phyloP scores from a whole-genome alignment of 257 asterid genomes.

The Solanum chmielewskii region DNA sequence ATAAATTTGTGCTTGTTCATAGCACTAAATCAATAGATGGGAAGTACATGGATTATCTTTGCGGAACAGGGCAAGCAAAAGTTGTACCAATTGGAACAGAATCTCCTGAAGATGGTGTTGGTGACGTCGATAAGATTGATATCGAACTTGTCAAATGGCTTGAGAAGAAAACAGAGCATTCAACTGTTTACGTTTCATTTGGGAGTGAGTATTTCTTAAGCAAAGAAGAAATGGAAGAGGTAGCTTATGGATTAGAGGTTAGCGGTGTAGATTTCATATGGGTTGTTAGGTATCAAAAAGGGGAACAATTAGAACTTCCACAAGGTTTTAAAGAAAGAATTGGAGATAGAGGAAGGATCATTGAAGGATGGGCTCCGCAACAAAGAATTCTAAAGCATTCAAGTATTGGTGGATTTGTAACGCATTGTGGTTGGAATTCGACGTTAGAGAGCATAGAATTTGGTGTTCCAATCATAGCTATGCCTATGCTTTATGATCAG shows the following conservation, averaged over 20 bases:
- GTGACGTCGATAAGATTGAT: too few relatives aligned
- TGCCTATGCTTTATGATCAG: not conserved
- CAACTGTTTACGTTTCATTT: constrained; percentile 17
- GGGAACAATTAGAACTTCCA: constrained; percentile 14
- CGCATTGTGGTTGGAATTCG: not conserved
- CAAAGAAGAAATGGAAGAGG: constrained; percentile 32
- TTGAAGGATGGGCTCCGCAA: not conserved
- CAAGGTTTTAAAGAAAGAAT: constrained; percentile 8
- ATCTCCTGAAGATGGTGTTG: too few relatives aligned
- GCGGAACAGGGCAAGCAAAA: not conserved
- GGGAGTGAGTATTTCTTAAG: constrained; percentile 29
- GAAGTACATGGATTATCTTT: not conserved
- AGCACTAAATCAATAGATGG: not conserved
- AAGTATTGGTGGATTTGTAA: not conserved
- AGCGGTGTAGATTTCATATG: constrained; percentile 10
- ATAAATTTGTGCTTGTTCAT: not conserved
- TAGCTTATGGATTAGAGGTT: constrained; percentile 38
- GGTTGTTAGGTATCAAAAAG: constrained; percentile 20
- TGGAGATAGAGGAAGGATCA: not conserved
- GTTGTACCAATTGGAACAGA: not conserved
- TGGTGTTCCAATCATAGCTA: not conserved
- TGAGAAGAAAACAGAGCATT: constrained; percentile 5
- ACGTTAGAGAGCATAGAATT: not conserved
- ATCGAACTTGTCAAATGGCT: constrained; percentile 33
- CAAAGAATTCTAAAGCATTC: not conserved